These are phyloP conservation scores for Vitis rotundifolia DNA, from an alignment of 164 flowering plant species.

Conservation along the genomic window DNA sequence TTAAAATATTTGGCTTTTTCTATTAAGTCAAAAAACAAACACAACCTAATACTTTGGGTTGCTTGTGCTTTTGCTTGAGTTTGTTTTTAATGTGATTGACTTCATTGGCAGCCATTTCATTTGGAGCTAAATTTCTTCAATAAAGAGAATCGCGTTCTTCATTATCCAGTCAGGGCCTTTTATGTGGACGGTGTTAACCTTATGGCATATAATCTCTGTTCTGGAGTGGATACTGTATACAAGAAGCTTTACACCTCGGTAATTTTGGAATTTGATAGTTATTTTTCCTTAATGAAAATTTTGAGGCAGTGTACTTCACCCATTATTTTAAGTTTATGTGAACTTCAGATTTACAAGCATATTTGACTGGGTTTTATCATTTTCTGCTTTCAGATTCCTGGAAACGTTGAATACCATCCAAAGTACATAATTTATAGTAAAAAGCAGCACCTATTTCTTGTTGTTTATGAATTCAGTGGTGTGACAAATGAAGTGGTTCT, in stretches of 20 bases:
- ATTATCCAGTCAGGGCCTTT: constrained; percentile 93
- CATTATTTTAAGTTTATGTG: neutral
- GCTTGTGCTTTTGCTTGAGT: constrained; percentile 1
- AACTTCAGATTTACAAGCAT: neutral
- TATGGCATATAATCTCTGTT: constrained; percentile 82
- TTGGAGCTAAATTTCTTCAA: constrained; percentile 97
- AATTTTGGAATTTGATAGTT: constrained; percentile 5
- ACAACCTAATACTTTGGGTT: too few relatives aligned
- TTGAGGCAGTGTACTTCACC: neutral
- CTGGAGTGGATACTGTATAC: constrained; percentile 79
- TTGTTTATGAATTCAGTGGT: constrained; percentile 81
- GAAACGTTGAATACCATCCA: constrained; percentile 68
- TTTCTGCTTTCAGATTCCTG: constrained; percentile 68
- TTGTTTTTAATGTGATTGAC: constrained; percentile 4
- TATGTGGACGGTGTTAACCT: constrained; percentile 87
- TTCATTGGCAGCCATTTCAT: constrained; percentile 77
- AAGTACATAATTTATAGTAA: constrained; percentile 70
- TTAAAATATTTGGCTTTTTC: too few relatives aligned
- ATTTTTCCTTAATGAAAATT: neutral
- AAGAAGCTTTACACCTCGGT: constrained; percentile 89
- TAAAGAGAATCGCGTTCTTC: constrained; percentile 87
- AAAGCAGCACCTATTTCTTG: constrained; percentile 85
- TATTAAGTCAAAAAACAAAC: too few relatives aligned
- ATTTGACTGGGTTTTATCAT: neutral
- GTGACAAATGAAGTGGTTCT: constrained; percentile 76